Conservation (phyloP, 2,329 filamentous ascomycete species). For the Cercospora janseana region DNA sequence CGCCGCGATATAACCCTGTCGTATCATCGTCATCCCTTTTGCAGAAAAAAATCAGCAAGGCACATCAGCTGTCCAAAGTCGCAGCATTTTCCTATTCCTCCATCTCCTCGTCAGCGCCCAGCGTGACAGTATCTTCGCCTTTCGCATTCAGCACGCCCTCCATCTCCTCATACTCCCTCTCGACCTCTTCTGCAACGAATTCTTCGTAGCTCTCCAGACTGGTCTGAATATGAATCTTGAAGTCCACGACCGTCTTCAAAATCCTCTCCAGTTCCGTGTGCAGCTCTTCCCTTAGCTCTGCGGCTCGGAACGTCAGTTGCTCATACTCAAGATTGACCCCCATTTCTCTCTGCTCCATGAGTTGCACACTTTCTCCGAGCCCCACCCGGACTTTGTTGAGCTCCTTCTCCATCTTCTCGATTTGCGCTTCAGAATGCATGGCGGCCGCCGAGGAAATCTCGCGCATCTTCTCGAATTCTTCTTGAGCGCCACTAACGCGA, state of each 20-base stretch:
- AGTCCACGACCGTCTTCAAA: conserved; percentile 95
- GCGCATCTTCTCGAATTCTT: conserved; percentile 91
- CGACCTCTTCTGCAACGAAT: conserved; percentile 91
- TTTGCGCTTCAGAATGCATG: conserved; percentile 83
- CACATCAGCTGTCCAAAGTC: not conserved
- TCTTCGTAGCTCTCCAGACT: conserved; percentile 89
- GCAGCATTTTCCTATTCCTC: conserved; percentile 14
- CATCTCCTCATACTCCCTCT: conserved; percentile 57
- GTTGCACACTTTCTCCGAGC: conserved; percentile 79
- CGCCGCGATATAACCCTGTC: not conserved
- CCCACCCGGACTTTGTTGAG: conserved; percentile 86
- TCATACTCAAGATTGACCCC: conserved; percentile 97
- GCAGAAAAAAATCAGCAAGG: not conserved
- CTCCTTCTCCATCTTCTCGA: conserved; percentile 98
- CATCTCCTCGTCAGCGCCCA: conserved; percentile 17
- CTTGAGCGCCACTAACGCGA: conserved; percentile 79
- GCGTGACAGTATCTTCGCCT: conserved; percentile 11
- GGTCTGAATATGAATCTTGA: conserved; percentile 96
- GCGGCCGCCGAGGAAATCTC: conserved; percentile 80
- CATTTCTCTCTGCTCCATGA: conserved; percentile 94
- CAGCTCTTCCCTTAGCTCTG: conserved; percentile 87
- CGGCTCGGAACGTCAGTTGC: conserved; percentile 80
- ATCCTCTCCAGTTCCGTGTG: conserved; percentile 95
- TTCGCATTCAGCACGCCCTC: conserved; percentile 37
- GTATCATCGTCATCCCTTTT: not conserved